Base-by-base conservation (phyloP, 805 yeast species). In the Hermanozyma aechmeae region DNA sequence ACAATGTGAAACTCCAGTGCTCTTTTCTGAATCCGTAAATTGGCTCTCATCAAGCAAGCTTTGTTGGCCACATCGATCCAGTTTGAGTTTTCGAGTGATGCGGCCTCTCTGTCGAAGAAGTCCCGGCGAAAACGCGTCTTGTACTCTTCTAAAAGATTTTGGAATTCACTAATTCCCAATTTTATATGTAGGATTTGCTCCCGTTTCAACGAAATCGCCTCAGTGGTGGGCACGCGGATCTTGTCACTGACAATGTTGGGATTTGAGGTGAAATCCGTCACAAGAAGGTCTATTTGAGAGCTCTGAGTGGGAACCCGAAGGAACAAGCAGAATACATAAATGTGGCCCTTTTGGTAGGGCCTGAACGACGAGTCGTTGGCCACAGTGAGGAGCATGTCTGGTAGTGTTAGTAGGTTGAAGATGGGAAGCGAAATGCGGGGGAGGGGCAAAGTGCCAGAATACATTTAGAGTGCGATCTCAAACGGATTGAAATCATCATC, bases 251-350 rank as follows among this genome's bases (percentile, higher is more conserved):
- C 23, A n/a, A 29, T 29, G 10, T 13, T 17, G 17, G 23, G 23
- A 23, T 29, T 20, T 15, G 21, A 21, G 6, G 37, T 24, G 18
- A 35, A 41, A 25, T 41, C 42, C 7, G 43, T 32, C 15, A 41
- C 35, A 8, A 30, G 16, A 3, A 39, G 10, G n/a, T 37, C 38
- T 9, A 16, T 23, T 15, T 17, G 17, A 9, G 20, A 13, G 5
- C 8, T 15, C n/a, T 22, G 23, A 8, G 35, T 34, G 34, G 21
- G 35, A 30, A 36, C 25, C n/a, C 37, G 28, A 15, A 41, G 24
- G 18, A 42, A 39, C 21, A 35, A 27, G 27, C 37, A 32, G 33
- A 39, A 44, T 25, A 27, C 36, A 17, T 26, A 25, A 6, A 41
- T 12, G 8, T 13, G 10, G 25, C 30, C 39, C 10, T 25, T 24